Evolutionary conservation across 2,329 filamentous ascomycete species (phyloP).

Genomic region (Onygenales sp.): DNA sequence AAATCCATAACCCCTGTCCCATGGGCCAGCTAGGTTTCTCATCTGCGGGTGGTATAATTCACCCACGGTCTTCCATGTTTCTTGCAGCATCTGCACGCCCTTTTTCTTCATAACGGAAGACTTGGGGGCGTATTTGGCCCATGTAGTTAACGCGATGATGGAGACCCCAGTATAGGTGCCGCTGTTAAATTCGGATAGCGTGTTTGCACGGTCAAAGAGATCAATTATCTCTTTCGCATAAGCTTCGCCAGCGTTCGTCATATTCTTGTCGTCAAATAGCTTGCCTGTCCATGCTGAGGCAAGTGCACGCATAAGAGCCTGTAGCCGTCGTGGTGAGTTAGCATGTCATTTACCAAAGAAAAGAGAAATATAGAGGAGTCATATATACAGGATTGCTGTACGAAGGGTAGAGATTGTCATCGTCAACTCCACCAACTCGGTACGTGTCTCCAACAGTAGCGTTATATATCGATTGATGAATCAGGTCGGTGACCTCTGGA

Average conservation of each 20-base stretch:
- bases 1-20: conserved; percentile 55
- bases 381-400: conserved; percentile 48
- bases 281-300: conserved; percentile 51
- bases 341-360: conserved; percentile 14
- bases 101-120: conserved; percentile 46
- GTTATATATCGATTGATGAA: conserved; percentile 47
- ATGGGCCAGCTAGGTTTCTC: conserved; percentile 54
- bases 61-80: conserved; percentile 45
- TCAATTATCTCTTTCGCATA: conserved; percentile 49
- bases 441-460: conserved; percentile 52
- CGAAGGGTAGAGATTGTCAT: conserved; percentile 53
- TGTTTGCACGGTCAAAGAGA: conserved; percentile 47
- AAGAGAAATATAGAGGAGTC: background rate
- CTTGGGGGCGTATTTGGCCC: conserved; percentile 49
- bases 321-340: no score
- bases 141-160: conserved; percentile 49
- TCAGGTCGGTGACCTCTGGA: conserved; percentile 29
- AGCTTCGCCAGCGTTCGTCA: conserved; percentile 48
- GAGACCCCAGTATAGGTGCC: conserved; percentile 56
- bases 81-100: conserved; percentile 42
- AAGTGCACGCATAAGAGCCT: conserved; percentile 51
- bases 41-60: conserved; percentile 50
- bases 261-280: conserved; percentile 45
- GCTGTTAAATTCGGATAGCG: conserved; percentile 54
- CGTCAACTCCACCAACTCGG: conserved; percentile 50